Evolutionary conservation across 1,284 basidiomycete genomes (phyloP).

Genomic region (Taiwanofungus camphoratus): DNA sequence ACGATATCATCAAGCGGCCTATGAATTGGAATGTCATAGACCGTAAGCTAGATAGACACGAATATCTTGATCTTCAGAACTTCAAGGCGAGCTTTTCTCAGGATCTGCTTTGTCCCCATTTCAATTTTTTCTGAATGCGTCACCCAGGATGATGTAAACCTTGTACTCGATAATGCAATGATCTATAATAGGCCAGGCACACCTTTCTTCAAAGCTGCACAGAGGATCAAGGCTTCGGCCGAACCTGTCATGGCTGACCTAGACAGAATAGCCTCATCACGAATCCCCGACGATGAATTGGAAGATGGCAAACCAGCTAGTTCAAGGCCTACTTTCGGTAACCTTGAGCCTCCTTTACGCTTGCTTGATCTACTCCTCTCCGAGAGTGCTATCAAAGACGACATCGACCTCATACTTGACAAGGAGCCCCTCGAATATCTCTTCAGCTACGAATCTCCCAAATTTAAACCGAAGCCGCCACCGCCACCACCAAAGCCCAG

Average conservation of each 20-base stretch:
- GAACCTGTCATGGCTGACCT: constrained; percentile 59
- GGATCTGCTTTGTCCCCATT: not conserved
- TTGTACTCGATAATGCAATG: constrained; percentile 85
- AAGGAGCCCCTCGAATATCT: constrained; percentile 61
- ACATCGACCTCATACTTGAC: constrained; percentile 46
- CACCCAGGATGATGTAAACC: constrained; percentile 76
- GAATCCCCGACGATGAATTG: not conserved
- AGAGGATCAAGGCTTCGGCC: constrained; percentile 58
- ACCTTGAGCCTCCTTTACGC: constrained; percentile 65
- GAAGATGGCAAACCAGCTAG: not conserved
- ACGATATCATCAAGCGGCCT: constrained; percentile 79
- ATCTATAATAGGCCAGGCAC: constrained; percentile 81
- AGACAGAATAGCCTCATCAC: constrained; percentile 22
- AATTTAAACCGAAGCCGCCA: constrained; percentile 50
- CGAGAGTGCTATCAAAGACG: constrained; percentile 42
- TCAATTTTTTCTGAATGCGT: constrained; percentile 2
- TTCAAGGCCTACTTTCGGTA: constrained; percentile 37
- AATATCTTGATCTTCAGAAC: constrained; percentile 70
- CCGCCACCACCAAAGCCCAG: constrained; percentile 35
- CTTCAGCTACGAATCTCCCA: constrained; percentile 61
- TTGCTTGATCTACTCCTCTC: constrained; percentile 52
- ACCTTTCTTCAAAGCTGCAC: constrained; percentile 68
- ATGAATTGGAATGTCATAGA: constrained; percentile 90
- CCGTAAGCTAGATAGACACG: constrained; percentile 68
- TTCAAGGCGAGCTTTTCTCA: constrained; percentile 69